Conservation (phyloP, 1,284 basidiomycete genomes). For the Trichosporon faecale region DNA sequence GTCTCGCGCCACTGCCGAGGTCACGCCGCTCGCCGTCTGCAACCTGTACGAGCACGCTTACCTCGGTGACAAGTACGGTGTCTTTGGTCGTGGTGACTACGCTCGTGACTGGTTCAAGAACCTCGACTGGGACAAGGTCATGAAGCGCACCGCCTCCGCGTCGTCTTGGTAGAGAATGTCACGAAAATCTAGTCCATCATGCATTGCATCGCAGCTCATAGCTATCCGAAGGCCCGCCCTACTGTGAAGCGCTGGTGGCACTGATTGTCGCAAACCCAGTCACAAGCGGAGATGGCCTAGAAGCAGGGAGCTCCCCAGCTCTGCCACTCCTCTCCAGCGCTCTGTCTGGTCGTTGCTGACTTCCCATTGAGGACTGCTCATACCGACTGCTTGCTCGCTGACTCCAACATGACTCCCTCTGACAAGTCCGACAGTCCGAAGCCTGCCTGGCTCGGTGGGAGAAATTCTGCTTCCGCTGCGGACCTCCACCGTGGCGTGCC, state of each 20-base stretch:
- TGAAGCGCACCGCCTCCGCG: constrained; percentile 21
- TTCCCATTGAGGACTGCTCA: no score
- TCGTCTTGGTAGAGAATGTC: constrained; percentile 16
- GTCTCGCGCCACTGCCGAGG: constrained; percentile 11
- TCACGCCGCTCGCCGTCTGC: constrained; percentile 62
- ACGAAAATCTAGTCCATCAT: constrained; percentile 13
- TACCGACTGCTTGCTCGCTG: no score
- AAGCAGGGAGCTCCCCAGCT: no score
- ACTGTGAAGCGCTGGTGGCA: not conserved
- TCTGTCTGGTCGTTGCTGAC: not conserved
- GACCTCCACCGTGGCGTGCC: constrained; percentile 8
- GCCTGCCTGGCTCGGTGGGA: not conserved
- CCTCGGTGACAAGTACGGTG: constrained; percentile 81
- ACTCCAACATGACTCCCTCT: no score
- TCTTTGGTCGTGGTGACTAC: constrained; percentile 92
- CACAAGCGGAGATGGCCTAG: no score
- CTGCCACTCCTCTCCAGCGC: not conserved
- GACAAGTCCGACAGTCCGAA: not conserved
- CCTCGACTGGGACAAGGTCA: constrained; percentile 76
- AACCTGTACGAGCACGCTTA: constrained; percentile 89
- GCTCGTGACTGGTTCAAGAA: constrained; percentile 83
- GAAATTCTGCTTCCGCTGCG: not conserved
- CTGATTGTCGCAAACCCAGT: no score
- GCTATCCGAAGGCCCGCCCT: not conserved
- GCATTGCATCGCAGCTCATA: constrained; percentile 24